Evolutionary conservation across 2,329 filamentous ascomycete genomes (phyloP).

Genomic region (Cladosporium velox): DNA sequence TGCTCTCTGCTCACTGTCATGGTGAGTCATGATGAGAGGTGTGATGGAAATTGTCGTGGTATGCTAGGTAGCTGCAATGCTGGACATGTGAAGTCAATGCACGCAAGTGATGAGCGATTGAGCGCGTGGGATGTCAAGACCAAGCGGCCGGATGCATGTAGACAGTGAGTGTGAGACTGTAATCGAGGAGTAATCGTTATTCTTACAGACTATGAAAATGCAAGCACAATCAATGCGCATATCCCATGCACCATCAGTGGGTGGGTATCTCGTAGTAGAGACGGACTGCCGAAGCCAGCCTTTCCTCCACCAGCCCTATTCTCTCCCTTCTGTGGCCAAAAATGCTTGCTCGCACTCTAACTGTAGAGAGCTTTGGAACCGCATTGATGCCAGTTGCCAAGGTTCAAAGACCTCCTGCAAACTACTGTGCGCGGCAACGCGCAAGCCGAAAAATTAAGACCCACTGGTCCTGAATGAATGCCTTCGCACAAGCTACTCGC

Average conservation of each 20-base stretch:
- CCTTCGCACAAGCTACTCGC: not conserved
- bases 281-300: not conserved
- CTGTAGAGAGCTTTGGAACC: not conserved
- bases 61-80: not conserved
- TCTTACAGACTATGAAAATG: constrained; percentile 6
- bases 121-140: not conserved
- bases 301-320: not conserved
- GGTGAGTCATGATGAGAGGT: not conserved
- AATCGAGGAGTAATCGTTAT: not conserved
- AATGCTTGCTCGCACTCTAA: not conserved
- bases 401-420: not conserved
- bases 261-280: not conserved
- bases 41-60: not conserved
- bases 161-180: not conserved
- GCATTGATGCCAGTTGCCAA: not conserved
- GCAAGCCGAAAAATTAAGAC: constrained; percentile 7
- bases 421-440: constrained; percentile 13
- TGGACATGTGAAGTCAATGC: not conserved
- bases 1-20: not conserved
- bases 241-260: not conserved
- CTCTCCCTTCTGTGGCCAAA: not conserved
- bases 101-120: not conserved
- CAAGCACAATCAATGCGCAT: not conserved
- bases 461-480: not conserved
- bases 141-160: not conserved